phyloP scores from a whole-genome alignment of 129 eudicot genomes.

The Logfia minima region DNA sequence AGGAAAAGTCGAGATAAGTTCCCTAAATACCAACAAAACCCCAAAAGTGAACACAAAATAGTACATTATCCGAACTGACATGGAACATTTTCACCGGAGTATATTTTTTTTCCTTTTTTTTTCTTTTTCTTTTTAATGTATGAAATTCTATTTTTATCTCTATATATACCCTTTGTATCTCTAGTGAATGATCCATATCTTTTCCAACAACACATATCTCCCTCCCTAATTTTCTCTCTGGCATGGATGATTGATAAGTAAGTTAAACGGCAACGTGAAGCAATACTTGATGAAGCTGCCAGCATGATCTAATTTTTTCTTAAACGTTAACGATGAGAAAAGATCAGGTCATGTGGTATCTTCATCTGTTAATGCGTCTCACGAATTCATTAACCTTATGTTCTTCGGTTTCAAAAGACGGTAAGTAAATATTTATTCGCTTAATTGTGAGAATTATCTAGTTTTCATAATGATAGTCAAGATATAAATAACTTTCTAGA shows the following conservation, averaged over 20 bases:
- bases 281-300: conserved; percentile 36
- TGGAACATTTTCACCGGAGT: conserved; percentile 29
- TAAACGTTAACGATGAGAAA: neutral
- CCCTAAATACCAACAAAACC: conserved; percentile 32
- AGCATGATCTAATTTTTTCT: conserved; percentile 35
- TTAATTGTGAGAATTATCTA: no score
- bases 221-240: neutral
- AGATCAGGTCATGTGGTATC: conserved; percentile 27
- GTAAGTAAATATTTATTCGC: neutral
- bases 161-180: conserved; percentile 22
- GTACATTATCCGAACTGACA: conserved; percentile 22
- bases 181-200: conserved; percentile 6
- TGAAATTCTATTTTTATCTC: neutral
- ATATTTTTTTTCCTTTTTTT: neutral
- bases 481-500: no score
- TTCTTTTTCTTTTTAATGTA: neutral
- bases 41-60: conserved; percentile 24
- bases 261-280: neutral
- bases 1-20: neutral
- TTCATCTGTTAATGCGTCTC: conserved; percentile 24
- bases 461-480: no score
- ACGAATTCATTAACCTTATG: neutral
- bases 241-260: neutral
- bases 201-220: neutral
- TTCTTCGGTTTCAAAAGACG: neutral